Evolutionary conservation across 495 filamentous ascomycete species (phyloP).

Genomic region (Aspergillus steynii): DNA sequence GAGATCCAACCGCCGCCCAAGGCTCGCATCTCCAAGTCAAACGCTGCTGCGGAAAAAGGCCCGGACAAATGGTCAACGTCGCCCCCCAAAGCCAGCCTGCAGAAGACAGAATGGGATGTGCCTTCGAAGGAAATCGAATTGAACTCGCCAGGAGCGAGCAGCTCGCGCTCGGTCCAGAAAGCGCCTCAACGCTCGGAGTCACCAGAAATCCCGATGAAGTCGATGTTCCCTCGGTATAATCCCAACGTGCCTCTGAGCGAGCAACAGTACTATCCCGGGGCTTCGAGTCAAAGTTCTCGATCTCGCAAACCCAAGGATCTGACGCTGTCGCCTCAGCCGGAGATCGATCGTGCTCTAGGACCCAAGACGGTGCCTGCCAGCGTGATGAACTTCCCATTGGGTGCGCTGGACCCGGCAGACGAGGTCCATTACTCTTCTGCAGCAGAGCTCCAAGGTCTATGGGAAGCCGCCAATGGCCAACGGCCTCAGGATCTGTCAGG

Average conservation of each 20-base stretch:
- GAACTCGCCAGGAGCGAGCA: constrained; percentile 36
- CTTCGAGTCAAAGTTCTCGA: constrained; percentile 46
- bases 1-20: constrained; percentile 27
- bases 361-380: constrained; percentile 49
- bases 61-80: constrained; percentile 28
- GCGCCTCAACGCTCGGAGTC: constrained; percentile 31
- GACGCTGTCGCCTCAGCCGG: constrained; percentile 29
- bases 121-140: constrained; percentile 44
- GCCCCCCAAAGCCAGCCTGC: constrained; percentile 20
- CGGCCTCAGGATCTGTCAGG: constrained; percentile 34
- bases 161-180: constrained; percentile 37
- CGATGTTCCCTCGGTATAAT: constrained; percentile 84
- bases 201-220: constrained; percentile 53
- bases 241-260: constrained; percentile 64
- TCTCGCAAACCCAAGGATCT: constrained; percentile 37
- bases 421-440: constrained; percentile 42
- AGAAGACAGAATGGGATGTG: constrained; percentile 19
- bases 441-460: constrained; percentile 49
- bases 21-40: constrained; percentile 22
- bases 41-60: constrained; percentile 18
- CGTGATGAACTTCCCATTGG: constrained; percentile 46
- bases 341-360: constrained; percentile 43
- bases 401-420: constrained; percentile 31
- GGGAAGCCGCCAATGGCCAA: constrained; percentile 59
- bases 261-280: constrained; percentile 67